A percentile compares a stretch with the other conserved stretches of the same genome.
These are phyloP conservation scores for Penicillium sp. DNA, from an alignment of 2,329 filamentous ascomycete species.

Conservation along the genomic window DNA sequence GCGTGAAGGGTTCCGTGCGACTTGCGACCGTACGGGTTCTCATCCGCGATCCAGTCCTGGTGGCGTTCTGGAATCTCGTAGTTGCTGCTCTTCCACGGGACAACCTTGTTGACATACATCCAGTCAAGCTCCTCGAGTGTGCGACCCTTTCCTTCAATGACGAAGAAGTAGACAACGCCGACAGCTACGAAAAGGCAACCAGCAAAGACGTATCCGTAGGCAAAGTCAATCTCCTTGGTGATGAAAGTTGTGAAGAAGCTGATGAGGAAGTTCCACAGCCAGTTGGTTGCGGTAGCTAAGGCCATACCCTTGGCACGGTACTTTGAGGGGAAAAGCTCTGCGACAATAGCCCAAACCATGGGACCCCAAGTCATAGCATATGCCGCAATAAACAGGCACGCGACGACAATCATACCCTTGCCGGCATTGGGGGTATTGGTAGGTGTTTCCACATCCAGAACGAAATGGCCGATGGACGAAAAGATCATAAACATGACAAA, in stretches of 20 bases:
- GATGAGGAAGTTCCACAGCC: constrained; percentile 70
- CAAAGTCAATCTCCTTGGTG: constrained; percentile 67
- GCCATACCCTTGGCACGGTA: constrained; percentile 73
- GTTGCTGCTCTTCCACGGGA: constrained; percentile 58
- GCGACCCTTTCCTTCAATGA: constrained; percentile 70
- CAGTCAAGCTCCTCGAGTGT: constrained; percentile 73
- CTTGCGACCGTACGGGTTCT: constrained; percentile 24
- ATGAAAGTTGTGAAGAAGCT: constrained; percentile 80
- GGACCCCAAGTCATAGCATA: constrained; percentile 71
- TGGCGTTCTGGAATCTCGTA: constrained; percentile 38
- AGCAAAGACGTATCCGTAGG: constrained; percentile 75
- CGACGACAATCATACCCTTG: constrained; percentile 69
- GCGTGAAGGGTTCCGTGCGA: constrained; percentile 26
- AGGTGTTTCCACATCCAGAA: constrained; percentile 40
- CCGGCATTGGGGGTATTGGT: constrained; percentile 52
- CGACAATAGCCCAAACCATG: constrained; percentile 50
- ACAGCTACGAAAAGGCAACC: constrained; percentile 66
- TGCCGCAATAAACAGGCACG: constrained; percentile 69
- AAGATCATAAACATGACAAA: constrained; percentile 66
- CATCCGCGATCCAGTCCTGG: constrained; percentile 20
- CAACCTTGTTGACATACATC: constrained; percentile 66
- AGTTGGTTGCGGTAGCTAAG: constrained; percentile 76
- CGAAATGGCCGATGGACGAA: constrained; percentile 55
- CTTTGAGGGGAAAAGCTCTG: constrained; percentile 45
- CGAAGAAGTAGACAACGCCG: constrained; percentile 68